These are phyloP conservation scores for Lyophyllum decastes DNA, from an alignment of 768 basidiomycete genomes.

Conservation along the genomic window DNA sequence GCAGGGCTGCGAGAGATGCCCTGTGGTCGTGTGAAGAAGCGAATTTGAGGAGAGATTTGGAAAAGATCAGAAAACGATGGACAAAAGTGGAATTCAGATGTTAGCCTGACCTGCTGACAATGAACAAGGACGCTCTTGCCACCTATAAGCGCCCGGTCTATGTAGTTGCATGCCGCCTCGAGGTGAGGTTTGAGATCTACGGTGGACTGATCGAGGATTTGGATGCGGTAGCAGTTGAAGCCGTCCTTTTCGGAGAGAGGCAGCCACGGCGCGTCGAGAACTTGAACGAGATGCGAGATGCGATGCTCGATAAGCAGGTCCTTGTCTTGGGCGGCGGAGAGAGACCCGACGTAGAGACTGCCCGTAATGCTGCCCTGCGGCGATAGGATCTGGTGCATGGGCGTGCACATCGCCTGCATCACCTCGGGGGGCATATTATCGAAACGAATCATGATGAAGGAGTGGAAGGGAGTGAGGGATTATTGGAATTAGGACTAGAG, in stretches of 20 bases:
- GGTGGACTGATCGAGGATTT: slow-evolving; percentile 61
- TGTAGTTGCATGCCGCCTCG: slow-evolving; percentile 67
- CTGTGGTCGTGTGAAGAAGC: slow-evolving; percentile 37
- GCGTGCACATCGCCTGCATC: slow-evolving; percentile 83
- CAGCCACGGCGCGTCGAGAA: slow-evolving; percentile 65
- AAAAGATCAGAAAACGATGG: slow-evolving; percentile 14
- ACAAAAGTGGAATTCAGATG: slow-evolving; percentile 3
- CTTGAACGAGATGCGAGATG: slow-evolving; percentile 62
- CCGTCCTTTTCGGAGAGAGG: slow-evolving; percentile 47
- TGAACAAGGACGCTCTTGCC: slow-evolving; percentile 76
- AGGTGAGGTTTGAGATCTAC: slow-evolving; percentile 70
- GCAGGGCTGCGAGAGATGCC: slow-evolving; percentile 79
- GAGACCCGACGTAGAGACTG: slow-evolving; percentile 67
- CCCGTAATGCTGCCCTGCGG: slow-evolving; percentile 41
- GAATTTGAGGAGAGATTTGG: no score
- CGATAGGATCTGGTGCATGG: slow-evolving; percentile 73
- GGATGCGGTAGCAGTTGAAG: slow-evolving; percentile 61
- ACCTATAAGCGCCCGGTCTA: slow-evolving; percentile 57
- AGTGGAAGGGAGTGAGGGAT: not conserved
- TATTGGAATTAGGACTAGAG: not conserved
- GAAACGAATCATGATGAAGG: slow-evolving; percentile 68
- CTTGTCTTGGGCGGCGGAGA: slow-evolving; percentile 58
- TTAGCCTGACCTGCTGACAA: slow-evolving; percentile 70
- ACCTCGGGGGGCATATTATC: slow-evolving; percentile 74
- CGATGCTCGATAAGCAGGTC: slow-evolving; percentile 47